Evolutionary conservation across 2,329 filamentous ascomycete genomes (phyloP).

Genomic region (Neoarthrinium moseri): DNA sequence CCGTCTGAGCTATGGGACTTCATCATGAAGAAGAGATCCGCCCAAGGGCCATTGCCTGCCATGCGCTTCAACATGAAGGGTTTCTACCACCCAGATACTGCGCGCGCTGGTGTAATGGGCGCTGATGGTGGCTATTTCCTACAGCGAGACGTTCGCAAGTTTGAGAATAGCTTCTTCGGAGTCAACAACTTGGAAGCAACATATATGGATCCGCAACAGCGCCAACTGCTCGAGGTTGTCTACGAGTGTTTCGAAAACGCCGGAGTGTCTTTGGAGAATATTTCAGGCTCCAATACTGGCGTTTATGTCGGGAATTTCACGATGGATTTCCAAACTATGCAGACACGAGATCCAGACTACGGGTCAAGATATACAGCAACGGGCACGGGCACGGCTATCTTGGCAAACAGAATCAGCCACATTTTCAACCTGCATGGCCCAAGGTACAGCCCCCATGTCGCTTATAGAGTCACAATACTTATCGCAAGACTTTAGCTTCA

Average conservation of each 20-base stretch:
- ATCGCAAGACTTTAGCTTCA: conserved; percentile 19
- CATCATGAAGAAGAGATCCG: conserved; percentile 13
- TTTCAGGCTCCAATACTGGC: conserved; percentile 14
- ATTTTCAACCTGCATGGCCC: conserved; percentile 30
- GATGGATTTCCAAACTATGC: conserved; percentile 16
- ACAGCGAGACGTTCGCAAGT: conserved; percentile 20
- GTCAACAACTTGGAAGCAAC: conserved; percentile 25
- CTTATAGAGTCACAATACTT: no score
- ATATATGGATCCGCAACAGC: conserved; percentile 29
- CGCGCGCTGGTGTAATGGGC: conserved; percentile 9
- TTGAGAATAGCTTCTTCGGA: conserved; percentile 28
- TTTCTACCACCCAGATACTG: conserved; percentile 16
- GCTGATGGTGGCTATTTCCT: conserved; percentile 26
- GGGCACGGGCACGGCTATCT: conserved; percentile 21
- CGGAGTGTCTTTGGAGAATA: conserved; percentile 11
- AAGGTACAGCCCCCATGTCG: conserved; percentile 13
- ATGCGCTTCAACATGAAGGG: conserved; percentile 18
- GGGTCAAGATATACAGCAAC: conserved; percentile 22
- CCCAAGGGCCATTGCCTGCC: conserved; percentile 14
- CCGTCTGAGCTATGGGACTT: conserved; percentile 19
- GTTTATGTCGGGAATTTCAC: conserved; percentile 26
- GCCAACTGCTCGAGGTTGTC: conserved; percentile 31
- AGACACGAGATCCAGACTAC: conserved; percentile 21
- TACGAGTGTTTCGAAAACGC: conserved; percentile 29
- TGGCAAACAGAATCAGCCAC: conserved; percentile 31